Percentiles rank a stretch among this genome's conserved stretches.
These are phyloP conservation scores for Przewalskia tangutica DNA, from an alignment of 257 asterid genomes.

Conservation along the genomic window DNA sequence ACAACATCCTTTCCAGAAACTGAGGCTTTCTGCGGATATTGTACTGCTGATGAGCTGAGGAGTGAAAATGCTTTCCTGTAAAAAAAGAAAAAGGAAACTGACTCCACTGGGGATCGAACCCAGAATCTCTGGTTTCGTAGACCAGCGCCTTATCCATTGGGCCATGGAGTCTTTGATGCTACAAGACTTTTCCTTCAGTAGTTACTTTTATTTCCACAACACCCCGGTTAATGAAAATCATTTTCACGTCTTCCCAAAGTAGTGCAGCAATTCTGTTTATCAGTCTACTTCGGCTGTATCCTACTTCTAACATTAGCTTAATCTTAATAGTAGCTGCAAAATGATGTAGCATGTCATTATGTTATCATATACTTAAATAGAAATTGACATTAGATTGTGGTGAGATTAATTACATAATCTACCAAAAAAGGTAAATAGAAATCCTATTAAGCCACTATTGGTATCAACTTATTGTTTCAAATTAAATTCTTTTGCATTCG, in stretches of 20 bases:
- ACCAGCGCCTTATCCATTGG: slow-evolving; percentile 99
- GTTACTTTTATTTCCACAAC: background rate
- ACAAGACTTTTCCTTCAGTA: background rate
- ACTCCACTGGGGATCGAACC: background rate
- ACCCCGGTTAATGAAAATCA: too few relatives aligned
- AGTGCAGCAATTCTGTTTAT: background rate
- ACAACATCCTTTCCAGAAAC: too few relatives aligned
- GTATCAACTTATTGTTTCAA: background rate
- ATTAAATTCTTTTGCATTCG: background rate
- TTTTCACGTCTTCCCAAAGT: background rate
- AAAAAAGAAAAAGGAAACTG: too few relatives aligned
- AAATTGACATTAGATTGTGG: background rate
- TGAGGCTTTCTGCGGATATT: too few relatives aligned
- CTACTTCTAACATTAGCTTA: background rate
- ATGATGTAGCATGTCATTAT: too few relatives aligned
- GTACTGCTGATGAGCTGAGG: too few relatives aligned
- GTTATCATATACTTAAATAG: background rate
- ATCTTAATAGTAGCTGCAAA: too few relatives aligned
- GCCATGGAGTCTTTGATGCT: slow-evolving; percentile 12
- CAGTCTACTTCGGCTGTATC: background rate
- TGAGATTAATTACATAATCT: background rate
- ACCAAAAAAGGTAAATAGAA: background rate
- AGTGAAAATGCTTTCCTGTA: too few relatives aligned
- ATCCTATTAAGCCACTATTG: background rate
- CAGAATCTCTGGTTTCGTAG: slow-evolving; percentile 67